phyloP scores from a whole-genome alignment of 2,329 filamentous ascomycete genomes.

The Fusarium azukiicola region DNA sequence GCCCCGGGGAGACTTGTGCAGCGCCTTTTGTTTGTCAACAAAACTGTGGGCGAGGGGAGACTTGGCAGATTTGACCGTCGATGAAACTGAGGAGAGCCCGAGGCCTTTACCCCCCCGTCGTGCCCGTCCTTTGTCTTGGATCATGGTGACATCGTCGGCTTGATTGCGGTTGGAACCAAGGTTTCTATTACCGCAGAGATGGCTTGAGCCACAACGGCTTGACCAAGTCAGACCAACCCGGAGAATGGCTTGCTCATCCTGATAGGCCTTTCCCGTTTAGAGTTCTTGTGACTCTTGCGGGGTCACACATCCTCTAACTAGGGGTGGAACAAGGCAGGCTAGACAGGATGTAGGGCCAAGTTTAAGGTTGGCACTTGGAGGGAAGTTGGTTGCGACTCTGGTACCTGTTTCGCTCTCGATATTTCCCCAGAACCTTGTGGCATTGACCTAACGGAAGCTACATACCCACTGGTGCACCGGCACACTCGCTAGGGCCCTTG shows the following conservation, averaged over 20 bases:
- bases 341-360: background rate
- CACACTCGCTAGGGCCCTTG: slow-evolving; percentile 14
- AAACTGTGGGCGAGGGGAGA: background rate
- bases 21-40: background rate
- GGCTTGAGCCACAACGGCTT: slow-evolving; percentile 16
- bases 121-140: background rate
- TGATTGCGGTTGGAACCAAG: background rate
- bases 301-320: background rate
- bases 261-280: background rate
- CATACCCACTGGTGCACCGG: background rate
- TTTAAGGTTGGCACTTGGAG: background rate
- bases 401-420: background rate
- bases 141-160: slow-evolving; percentile 11
- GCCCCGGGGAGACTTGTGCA: too few relatives aligned
- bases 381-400: background rate
- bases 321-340: too few relatives aligned
- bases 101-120: background rate
- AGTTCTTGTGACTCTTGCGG: background rate
- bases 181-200: background rate
- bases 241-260: background rate
- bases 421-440: background rate
- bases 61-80: background rate
- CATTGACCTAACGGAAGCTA: background rate
- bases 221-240: background rate
- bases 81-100: background rate